Conservation (phyloP, 352 stramenopile genomes). For the Pythium periplocum region DNA sequence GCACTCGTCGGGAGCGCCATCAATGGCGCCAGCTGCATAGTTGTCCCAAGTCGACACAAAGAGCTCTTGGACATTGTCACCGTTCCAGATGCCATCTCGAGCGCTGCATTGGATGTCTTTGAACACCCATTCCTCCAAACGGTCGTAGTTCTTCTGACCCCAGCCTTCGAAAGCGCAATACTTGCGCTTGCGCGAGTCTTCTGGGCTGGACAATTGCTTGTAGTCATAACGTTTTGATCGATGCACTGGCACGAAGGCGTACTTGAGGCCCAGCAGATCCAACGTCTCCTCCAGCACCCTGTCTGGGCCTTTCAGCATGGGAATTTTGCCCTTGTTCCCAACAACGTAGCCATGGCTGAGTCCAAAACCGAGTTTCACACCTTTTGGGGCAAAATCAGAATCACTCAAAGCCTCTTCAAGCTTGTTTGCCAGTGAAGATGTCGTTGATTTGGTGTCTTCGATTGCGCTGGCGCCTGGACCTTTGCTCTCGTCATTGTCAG, state of each 20-base stretch:
- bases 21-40: not conserved
- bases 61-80: not conserved
- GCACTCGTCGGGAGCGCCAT: not conserved
- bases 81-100: too few species aligned
- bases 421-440: not conserved
- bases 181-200: not conserved
- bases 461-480: too few species aligned
- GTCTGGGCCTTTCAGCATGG: slow-evolving; percentile 12
- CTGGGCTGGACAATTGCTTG: not conserved
- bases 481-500: too few species aligned
- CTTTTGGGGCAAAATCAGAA: slow-evolving; percentile 6
- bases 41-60: not conserved
- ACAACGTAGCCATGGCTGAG: not conserved
- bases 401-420: not conserved
- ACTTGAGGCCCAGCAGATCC: slow-evolving; percentile 8
- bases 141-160: too few species aligned
- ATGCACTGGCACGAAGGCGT: slow-evolving; percentile 15
- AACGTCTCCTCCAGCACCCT: slow-evolving; percentile 7
- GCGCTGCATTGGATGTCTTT: too few species aligned
- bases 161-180: not conserved
- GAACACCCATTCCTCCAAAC: too few species aligned
- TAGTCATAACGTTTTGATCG: not conserved
- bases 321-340: not conserved
- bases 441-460: too few species aligned
- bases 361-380: slow-evolving; percentile 8